Evolutionary conservation across 768 basidiomycete species (phyloP), one percentile per base, ranked within the genome.

Genomic region (Tylopilus intermedius): DNA sequence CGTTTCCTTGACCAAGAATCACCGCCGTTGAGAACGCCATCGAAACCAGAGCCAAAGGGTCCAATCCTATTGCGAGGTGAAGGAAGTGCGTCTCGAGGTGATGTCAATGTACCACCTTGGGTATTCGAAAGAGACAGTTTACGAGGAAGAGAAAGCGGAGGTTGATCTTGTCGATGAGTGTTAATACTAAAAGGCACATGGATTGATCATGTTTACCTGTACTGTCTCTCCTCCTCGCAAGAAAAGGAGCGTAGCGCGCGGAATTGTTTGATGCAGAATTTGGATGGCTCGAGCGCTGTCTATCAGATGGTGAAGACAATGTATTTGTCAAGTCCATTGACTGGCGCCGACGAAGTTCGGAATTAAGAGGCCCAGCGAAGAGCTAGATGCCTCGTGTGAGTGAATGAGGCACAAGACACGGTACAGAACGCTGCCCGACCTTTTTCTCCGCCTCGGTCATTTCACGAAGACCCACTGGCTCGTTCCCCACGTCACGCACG

Each of bases 361-460:
- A 92, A 73, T 94, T 94, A 60, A 94, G 76, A 67, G 61, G 74
- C 42, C 87, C 84, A 58, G 87, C 74, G 66, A 92, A 90, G 62
- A 94, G 80, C 90, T 92, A 65, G 39, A 65, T 53, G 54, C 39
- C 49, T 67, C 65, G 61, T 51, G 65, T 69, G 65, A 70, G 61
- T 54, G 48, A 63, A 52, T 37, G 58, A 50, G 53, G 26, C 38
- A 51, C 21, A 43, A 47, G 45, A 61, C 52, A 58, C 21, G 32
- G 50, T 32, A 27, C 30, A 50, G 26, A 53, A 49, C 22, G 45
- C 30, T 50, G 48, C 30, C 78, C 62, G 62, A 93, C 93, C 88
- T 93, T 94, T 76, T 86, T 91, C 76, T 95, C 93, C 21, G 74
- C 72, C 48, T 92, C 90, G 52, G 74, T 75, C 81, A 90, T 80